A percentile compares a stretch with the other conserved stretches of the same genome.
Conservation (phyloP, 306 rosid genomes). For the Arachis hypogaea region DNA sequence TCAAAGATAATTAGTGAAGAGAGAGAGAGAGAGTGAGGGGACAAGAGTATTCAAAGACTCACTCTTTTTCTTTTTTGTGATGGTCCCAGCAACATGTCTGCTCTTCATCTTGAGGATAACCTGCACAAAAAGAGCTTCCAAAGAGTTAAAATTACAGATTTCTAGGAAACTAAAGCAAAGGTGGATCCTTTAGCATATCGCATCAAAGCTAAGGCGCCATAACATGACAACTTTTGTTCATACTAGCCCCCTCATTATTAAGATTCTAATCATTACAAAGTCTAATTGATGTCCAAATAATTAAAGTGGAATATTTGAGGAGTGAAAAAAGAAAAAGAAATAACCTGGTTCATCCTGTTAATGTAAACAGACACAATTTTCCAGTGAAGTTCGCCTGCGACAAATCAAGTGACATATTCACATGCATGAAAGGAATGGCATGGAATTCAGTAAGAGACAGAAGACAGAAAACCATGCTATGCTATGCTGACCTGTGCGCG, state of each 20-base stretch:
- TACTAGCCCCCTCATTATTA: constrained; percentile 52
- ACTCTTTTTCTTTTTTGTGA: constrained; percentile 99
- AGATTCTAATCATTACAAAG: constrained; percentile 47
- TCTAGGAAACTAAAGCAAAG: constrained; percentile 42
- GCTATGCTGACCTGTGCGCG: constrained; percentile 73
- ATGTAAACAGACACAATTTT: constrained; percentile 90
- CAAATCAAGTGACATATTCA: constrained; percentile 28
- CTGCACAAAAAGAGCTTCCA: constrained; percentile 73
- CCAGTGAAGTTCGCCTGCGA: constrained; percentile 97
- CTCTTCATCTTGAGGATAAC: constrained; percentile 99
- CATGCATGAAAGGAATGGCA: background rate
- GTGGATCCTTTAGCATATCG: constrained; percentile 42
- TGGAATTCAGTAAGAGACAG: constrained; percentile 2
- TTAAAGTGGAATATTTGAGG: constrained; percentile 33
- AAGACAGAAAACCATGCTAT: background rate
- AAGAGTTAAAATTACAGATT: constrained; percentile 46
- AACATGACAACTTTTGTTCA: constrained; percentile 42
- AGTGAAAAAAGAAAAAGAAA: background rate
- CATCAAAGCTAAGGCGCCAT: constrained; percentile 39
- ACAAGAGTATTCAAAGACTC: constrained; percentile 52
- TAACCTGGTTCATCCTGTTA: constrained; percentile 80
- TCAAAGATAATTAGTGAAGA: constrained; percentile 36
- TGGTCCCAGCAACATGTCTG: constrained; percentile 98
- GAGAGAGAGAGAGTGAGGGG: constrained; percentile 27
- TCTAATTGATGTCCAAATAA: constrained; percentile 62